These are phyloP conservation scores for Erysiphe pulchra DNA, from an alignment of 2,329 filamentous ascomycete genomes.

Conservation along the genomic window DNA sequence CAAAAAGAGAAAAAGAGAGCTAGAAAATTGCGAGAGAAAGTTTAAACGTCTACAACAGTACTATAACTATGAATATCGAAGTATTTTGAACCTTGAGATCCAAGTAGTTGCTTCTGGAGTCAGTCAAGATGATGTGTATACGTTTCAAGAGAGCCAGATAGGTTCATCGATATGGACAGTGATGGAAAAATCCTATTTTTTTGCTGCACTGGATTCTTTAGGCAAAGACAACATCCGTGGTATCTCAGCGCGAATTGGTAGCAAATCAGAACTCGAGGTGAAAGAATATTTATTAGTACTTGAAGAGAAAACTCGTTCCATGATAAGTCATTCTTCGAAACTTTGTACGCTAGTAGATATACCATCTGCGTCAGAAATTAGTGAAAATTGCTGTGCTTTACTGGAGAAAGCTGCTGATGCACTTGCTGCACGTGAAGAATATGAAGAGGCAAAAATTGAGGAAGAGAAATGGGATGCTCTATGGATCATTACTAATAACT, in stretches of 20 bases:
- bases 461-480: conserved; percentile 28
- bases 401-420: conserved; percentile 45
- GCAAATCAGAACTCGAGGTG: conserved; percentile 54
- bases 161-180: conserved; percentile 46
- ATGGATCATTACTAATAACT: conserved; percentile 34
- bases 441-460: conserved; percentile 33
- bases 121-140: conserved; percentile 10
- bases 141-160: conserved; percentile 26
- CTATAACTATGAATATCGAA: conserved; percentile 24
- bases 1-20: conserved; percentile 6
- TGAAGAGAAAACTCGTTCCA: conserved; percentile 17
- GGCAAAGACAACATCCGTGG: conserved; percentile 34
- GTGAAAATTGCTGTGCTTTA: conserved; percentile 32
- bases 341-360: conserved; percentile 5
- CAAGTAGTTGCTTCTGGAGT: conserved; percentile 19
- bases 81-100: conserved; percentile 29
- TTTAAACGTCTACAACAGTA: conserved; percentile 14
- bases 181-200: conserved; percentile 46
- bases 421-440: conserved; percentile 37
- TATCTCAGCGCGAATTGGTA: conserved; percentile 36
- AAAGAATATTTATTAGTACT: conserved; percentile 41
- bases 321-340: conserved; percentile 6
- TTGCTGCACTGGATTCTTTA: conserved; percentile 33
- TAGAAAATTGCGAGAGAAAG: conserved; percentile 4
- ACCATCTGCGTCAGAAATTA: conserved; percentile 49